phyloP scores from a whole-genome alignment of 2,329 filamentous ascomycete species.

The Fusarium oligoseptatum region DNA sequence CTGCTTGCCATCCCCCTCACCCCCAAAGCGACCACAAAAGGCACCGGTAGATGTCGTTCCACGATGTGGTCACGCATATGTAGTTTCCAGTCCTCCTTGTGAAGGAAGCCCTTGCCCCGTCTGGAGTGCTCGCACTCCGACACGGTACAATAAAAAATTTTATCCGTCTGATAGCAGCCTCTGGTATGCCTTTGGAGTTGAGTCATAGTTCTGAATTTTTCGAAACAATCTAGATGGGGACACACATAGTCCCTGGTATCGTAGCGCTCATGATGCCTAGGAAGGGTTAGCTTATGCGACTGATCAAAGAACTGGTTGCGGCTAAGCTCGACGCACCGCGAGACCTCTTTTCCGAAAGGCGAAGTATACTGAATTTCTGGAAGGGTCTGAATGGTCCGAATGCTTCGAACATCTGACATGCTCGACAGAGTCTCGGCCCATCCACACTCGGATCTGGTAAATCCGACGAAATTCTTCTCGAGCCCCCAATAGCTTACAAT shows the following conservation, averaged over 20 bases:
- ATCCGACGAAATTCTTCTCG: background rate
- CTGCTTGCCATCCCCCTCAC: too few relatives aligned
- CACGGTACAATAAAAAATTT: background rate
- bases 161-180: background rate
- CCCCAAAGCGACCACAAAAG: accelerated
- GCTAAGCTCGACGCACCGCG: background rate
- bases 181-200: background rate
- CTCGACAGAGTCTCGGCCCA: background rate
- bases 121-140: background rate
- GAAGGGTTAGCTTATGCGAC: background rate
- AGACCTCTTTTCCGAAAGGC: background rate
- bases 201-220: background rate
- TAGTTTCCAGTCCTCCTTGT: background rate
- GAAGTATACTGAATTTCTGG: background rate
- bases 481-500: background rate
- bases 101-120: background rate
- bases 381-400: background rate
- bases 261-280: background rate
- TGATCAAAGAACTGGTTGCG: background rate
- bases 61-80: background rate
- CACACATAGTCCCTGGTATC: background rate
- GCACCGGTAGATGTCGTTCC: background rate
- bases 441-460: background rate
- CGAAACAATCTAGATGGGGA: background rate
- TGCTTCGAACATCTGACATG: background rate